Evolutionary conservation across 2,329 filamentous ascomycete species (phyloP).

Genomic region (Remersonia thermophila): DNA sequence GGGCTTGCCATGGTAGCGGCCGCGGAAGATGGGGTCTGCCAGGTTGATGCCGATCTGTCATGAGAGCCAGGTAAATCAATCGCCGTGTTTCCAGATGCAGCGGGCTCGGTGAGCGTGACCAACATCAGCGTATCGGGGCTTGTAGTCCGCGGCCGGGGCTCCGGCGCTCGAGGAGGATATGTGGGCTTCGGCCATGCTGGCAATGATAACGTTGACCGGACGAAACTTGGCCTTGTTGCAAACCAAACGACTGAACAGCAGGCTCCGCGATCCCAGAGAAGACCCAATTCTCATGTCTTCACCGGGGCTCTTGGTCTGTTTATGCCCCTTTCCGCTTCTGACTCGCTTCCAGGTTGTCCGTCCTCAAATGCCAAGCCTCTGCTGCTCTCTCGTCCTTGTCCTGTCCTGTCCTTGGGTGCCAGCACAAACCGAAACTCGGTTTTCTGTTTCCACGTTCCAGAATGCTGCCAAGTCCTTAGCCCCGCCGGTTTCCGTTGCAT

Average conservation of each 20-base stretch:
- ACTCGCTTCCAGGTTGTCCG: conserved; percentile 10
- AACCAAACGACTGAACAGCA: conserved; percentile 4
- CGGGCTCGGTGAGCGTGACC: conserved; percentile 15
- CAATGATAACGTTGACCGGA: not conserved
- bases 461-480: too few relatives aligned
- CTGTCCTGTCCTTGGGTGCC: too few relatives aligned
- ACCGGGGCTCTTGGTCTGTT: conserved; percentile 1
- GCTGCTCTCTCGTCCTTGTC: too few relatives aligned
- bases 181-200: conserved; percentile 9
- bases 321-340: conserved; percentile 3
- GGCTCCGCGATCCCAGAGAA: conserved; percentile 3
- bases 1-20: conserved; percentile 69
- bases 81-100: not conserved
- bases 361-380: conserved; percentile 5
- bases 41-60: conserved; percentile 93
- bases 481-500: too few relatives aligned
- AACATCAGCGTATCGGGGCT: conserved; percentile 52
- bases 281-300: conserved; percentile 13
- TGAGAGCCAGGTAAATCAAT: not conserved
- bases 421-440: too few relatives aligned
- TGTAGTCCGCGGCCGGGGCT: conserved; percentile 21
- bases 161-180: conserved; percentile 2
- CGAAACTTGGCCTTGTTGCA: conserved; percentile 1
- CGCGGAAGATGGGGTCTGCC: conserved; percentile 80
- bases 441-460: too few relatives aligned